Base-by-base conservation (phyloP, 768 basidiomycete genomes). In the Termitomyces sp. region DNA sequence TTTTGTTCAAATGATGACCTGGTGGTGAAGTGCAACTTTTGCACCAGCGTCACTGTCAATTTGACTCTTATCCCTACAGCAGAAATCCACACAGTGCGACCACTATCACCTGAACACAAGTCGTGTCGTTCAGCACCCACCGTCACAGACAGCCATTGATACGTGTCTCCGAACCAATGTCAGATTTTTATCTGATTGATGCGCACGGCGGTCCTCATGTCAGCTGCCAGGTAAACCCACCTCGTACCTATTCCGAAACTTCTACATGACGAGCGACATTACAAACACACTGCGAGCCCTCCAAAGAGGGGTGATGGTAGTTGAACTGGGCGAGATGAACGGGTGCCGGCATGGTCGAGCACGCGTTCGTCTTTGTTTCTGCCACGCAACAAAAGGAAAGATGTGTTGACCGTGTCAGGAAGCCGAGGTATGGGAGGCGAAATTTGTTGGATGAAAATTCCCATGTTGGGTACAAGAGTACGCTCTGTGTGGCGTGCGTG, bases 211-310 rank as follows among this genome's bases (percentile, higher is more conserved):
- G 10, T n/a, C 8, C 9, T 41, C 6, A 41, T 8, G 32, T 43
- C n/a, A 9, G 18, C 40, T n/a, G 40, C 40, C 6, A 41, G 18
- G 7, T 18, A 4, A 5, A 41, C 50, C 56, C 13, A 60, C 56
- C 5, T 46, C n/a, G 13, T 61, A 65, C n/a, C 64, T 58, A 40
- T 61, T 57, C 6, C 48, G 41, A 43, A 59, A 61, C 38, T 53
- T 57, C 7, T 63, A 32, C 57, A 16, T 63, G 28, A 30, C 35
- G 26, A 44, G 38, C 13, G 47, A 28, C 28, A 26, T 18, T 63
- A 64, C 6, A 64, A 64, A 9, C 66, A 68, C 64, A 73, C 74
- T 3, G 9, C 82, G 76, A 23, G 87, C 69, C 0, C 79, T 9
- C 77, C 73, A 26, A 82, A 35, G 9, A 35, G 8, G 70, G 64